Conservation (phyloP, 2,329 filamentous ascomycete species). For the Xylariaceae sp. region DNA sequence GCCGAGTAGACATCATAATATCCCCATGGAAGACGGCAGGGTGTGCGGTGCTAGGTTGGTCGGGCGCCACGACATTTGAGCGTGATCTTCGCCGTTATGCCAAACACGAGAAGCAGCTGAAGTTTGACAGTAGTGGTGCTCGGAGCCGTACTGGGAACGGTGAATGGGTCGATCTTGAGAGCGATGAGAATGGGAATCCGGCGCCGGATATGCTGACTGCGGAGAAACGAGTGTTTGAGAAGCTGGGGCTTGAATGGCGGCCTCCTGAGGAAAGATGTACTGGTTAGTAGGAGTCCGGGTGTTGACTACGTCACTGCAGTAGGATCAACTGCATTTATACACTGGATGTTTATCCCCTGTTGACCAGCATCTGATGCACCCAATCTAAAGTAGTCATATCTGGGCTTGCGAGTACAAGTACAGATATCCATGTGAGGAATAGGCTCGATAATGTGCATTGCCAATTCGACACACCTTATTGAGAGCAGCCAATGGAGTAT, state of each 20-base stretch:
- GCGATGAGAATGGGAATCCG: conserved; percentile 40
- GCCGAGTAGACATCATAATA: conserved; percentile 80
- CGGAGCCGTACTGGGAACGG: conserved; percentile 64
- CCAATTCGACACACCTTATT: too few species aligned
- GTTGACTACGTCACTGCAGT: too few species aligned
- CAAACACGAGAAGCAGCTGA: conserved; percentile 68
- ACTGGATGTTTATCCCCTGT: too few species aligned
- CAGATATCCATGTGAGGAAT: too few species aligned
- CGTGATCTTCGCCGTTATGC: conserved; percentile 80
- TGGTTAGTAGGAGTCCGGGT: conserved; percentile 31
- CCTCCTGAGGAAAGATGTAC: conserved; percentile 67
- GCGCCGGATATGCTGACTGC: conserved; percentile 68
- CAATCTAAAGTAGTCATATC: too few species aligned
- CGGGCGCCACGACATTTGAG: conserved; percentile 84
- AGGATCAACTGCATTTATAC: too few species aligned
- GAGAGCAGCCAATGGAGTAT: too few species aligned
- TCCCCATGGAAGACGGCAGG: conserved; percentile 85
- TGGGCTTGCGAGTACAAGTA: too few species aligned
- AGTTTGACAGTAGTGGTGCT: conserved; percentile 90
- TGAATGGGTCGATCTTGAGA: conserved; percentile 66
- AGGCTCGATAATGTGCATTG: too few species aligned
- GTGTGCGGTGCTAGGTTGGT: conserved; percentile 87
- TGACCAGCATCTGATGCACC: too few species aligned
- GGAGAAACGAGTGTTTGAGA: conserved; percentile 77
- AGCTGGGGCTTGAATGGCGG: conserved; percentile 67